Evolutionary conservation across 805 yeast species (phyloP), one percentile per base, ranked within the genome.

Genomic region (Wickerhamiella slavikovae): DNA sequence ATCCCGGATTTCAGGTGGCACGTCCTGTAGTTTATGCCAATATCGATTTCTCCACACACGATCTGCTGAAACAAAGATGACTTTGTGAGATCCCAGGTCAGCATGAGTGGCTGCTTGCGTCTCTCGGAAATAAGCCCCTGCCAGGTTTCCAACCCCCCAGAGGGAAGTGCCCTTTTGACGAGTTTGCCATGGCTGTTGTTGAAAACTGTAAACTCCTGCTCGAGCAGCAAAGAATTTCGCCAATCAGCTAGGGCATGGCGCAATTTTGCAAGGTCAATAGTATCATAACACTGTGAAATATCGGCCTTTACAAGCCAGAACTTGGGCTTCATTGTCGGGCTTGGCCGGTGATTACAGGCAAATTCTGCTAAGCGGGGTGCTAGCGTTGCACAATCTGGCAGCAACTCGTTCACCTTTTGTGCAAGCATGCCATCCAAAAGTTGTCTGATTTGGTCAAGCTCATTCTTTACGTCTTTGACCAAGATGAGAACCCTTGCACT

Each of bases 261-360:
- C 4, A 38, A 27, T 13, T 29, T 37, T 1, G 24, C 31, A 3
- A 37, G 26, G 12, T 54, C 42, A 11, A 82, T 54, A 2, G 69
- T 64, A 42, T 85, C 95, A 46, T 68, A 83, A 32, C 93, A 80
- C 3, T 71, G 61, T 32, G 60, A 61, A 37, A 77, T 68, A 46
- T 83, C 96, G 47, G 79, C 75, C 39, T 76, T 78, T 16, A 75
- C 54, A 11, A 64, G 64, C 41, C 55, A 64, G 0, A 71, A 37
- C 14, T 29, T 67, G 67, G 3, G 7, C 36, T 31, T 3, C 5
- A 0, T 58, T 37, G 1, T 19, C 17, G 2, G 30, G 25, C 30
- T 58, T 64, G 40, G n/a, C n/a, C n/a, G n/a, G n/a, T n/a, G n/a
- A n/a, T n/a, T n/a, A n/a, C n/a, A n/a, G n/a, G n/a, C n/a, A n/a